Conservation (phyloP, 1,284 basidiomycete genomes). For the Sanguinoderma infundibulare region DNA sequence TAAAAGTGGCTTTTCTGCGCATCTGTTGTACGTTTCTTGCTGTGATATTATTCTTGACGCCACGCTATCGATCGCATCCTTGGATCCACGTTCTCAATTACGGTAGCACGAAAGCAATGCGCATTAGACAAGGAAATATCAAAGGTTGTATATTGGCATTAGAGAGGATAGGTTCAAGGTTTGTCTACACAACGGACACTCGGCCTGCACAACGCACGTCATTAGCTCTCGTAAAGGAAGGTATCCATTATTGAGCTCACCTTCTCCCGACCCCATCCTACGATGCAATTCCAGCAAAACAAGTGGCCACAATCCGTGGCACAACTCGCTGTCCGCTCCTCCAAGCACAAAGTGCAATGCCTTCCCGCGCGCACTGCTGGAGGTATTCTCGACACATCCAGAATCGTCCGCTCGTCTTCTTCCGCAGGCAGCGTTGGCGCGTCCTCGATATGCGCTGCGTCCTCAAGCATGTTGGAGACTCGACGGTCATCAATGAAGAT, state of each 20-base stretch:
- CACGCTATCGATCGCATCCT: constrained; percentile 13
- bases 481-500: constrained; percentile 68
- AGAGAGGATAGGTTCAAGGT: constrained; percentile 73
- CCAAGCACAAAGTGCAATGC: constrained; percentile 87
- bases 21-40: constrained; percentile 26
- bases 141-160: constrained; percentile 83
- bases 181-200: constrained; percentile 90
- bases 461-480: constrained; percentile 63
- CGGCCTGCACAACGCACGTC: constrained; percentile 52
- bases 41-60: constrained; percentile 30
- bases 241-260: constrained; percentile 36
- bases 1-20: constrained; percentile 27
- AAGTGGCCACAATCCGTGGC: constrained; percentile 94
- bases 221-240: background rate
- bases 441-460: constrained; percentile 52
- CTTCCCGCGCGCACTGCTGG: constrained; percentile 59
- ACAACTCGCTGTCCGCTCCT: constrained; percentile 79
- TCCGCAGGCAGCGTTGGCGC: constrained; percentile 61
- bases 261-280: constrained; percentile 90
- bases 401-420: constrained; percentile 67
- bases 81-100: background rate
- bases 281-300: constrained; percentile 94
- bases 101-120: background rate
- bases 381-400: constrained; percentile 62
- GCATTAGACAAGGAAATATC: constrained; percentile 4